Base-by-base conservation (phyloP, 225 moss, liverwort and hornwort species). In the Marchantia polymorpha region DNA sequence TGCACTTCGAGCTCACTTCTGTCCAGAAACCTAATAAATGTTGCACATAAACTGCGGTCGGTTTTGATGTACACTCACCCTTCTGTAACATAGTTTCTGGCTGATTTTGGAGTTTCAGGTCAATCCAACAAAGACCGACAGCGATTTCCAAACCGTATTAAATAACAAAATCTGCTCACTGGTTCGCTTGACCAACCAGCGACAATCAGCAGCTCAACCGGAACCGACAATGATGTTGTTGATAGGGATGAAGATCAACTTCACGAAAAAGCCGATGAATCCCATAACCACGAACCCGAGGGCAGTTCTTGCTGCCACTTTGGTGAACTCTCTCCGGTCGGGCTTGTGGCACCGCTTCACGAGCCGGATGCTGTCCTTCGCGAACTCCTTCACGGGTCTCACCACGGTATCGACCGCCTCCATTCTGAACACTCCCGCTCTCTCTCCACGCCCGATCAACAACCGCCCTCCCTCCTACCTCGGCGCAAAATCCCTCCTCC, bases 261-360 rank as follows among this genome's bases (percentile, higher is more conserved):
- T 94, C 81, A 94, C 92, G 48, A 94, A 94, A 29, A 91, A 94
- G 8, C 94, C 94, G 14, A 94, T 91, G 77, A 92, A 89, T 19
- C 92, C 94, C 91, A 94, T 94, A 5, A 94, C 94, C 23, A 94
- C 68, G 47, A 94, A 94, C 78, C 94, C 94, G 61, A 92, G 64
- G 7, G 92, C 91, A 20, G 92, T 94, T 77, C 92, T 89, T 31
- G 86, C 83, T 54, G 92, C 92, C 71, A 92, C 94, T 77, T 94
- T 94, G 17, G 90, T 85, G 54, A 92, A 94, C 79, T 94, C 94
- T 85, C 87, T 89, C 50, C 91, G 89, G 85, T 94, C 94, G 5
- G 94, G 92, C 78, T 94, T 94, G 85, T 94, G 92, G 87, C 94
- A 94, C 54, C 91, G 83, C 88, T 90, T 92, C 70, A 94, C 94